Conservation (phyloP, 768 basidiomycete genomes). For the Favolaschia claudopus region DNA sequence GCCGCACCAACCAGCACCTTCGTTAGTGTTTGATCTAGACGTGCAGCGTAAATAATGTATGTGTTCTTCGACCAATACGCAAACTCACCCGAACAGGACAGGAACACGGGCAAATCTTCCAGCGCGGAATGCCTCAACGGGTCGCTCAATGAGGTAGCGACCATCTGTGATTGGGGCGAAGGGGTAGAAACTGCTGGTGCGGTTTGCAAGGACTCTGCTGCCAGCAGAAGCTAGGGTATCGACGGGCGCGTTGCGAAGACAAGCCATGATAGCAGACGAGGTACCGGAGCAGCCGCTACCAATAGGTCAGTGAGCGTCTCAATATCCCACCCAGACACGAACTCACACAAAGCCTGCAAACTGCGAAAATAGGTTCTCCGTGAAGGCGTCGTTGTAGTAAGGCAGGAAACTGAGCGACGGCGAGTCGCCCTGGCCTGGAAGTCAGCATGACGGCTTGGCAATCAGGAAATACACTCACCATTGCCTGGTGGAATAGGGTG, state of each 20-base stretch:
- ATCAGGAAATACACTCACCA: too few species aligned
- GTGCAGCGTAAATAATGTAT: neutral
- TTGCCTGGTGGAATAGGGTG: slow-evolving; percentile 48
- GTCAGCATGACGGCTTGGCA: too few species aligned
- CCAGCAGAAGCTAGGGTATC: slow-evolving; percentile 42
- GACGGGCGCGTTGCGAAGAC: slow-evolving; percentile 40
- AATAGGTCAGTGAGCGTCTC: slow-evolving; percentile 20
- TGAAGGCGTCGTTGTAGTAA: slow-evolving; percentile 40
- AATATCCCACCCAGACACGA: neutral
- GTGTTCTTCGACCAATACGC: neutral
- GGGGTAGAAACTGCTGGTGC: slow-evolving; percentile 43
- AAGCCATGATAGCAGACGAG: slow-evolving; percentile 35
- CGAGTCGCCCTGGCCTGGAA: too few species aligned
- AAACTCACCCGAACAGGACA: slow-evolving; percentile 46
- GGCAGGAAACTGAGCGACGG: slow-evolving; percentile 49
- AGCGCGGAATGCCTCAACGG: slow-evolving; percentile 47
- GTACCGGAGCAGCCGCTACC: slow-evolving; percentile 31
- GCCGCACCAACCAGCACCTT: slow-evolving; percentile 51
- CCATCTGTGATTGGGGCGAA: slow-evolving; percentile 49
- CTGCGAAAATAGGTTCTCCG: slow-evolving; percentile 43
- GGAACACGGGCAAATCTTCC: slow-evolving; percentile 48
- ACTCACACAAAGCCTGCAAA: slow-evolving; percentile 46
- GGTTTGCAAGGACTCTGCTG: slow-evolving; percentile 36
- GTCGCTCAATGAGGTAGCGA: slow-evolving; percentile 41
- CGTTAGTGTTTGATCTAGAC: slow-evolving; percentile 48